Percentiles rank a stretch among this genome's conserved stretches.
Conservation (phyloP, 768 basidiomycete genomes). For the Tulasnella sp. region DNA sequence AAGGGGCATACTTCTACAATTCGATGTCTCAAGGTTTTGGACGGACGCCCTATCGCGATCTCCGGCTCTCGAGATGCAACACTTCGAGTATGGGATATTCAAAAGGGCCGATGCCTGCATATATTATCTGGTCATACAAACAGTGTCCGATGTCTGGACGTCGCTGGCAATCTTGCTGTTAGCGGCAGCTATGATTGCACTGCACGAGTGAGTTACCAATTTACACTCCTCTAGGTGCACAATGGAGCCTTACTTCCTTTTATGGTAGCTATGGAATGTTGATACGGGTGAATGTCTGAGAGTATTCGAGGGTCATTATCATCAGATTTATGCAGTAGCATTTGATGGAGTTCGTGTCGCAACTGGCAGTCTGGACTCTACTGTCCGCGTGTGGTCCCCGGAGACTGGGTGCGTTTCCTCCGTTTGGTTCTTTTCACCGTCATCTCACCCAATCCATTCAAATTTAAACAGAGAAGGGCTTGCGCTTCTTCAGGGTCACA, state of each 20-base stretch:
- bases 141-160: slow-evolving; percentile 81
- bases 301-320: slow-evolving; percentile 67
- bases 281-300: slow-evolving; percentile 82
- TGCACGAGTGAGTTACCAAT: slow-evolving; percentile 47
- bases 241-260: background rate
- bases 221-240: background rate
- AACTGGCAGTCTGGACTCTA: slow-evolving; percentile 87
- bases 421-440: background rate
- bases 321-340: slow-evolving; percentile 83
- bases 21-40: slow-evolving; percentile 76
- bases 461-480: too few relatives aligned
- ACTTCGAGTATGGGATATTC: slow-evolving; percentile 86
- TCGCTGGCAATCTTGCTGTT: slow-evolving; percentile 68
- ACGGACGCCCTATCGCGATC: slow-evolving; percentile 77
- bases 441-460: background rate
- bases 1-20: slow-evolving; percentile 82
- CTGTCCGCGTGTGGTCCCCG: slow-evolving; percentile 82
- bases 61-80: slow-evolving; percentile 81
- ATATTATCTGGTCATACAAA: slow-evolving; percentile 62
- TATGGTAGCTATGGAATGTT: slow-evolving; percentile 68
- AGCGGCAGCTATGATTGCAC: slow-evolving; percentile 91
- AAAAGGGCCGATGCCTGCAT: slow-evolving; percentile 52
- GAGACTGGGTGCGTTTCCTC: slow-evolving; percentile 70
- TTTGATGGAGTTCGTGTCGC: slow-evolving; percentile 75
- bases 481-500: slow-evolving; percentile 82